These are phyloP conservation scores for Nidularia pulvinata DNA, from an alignment of 768 basidiomycete genomes.

Conservation along the genomic window DNA sequence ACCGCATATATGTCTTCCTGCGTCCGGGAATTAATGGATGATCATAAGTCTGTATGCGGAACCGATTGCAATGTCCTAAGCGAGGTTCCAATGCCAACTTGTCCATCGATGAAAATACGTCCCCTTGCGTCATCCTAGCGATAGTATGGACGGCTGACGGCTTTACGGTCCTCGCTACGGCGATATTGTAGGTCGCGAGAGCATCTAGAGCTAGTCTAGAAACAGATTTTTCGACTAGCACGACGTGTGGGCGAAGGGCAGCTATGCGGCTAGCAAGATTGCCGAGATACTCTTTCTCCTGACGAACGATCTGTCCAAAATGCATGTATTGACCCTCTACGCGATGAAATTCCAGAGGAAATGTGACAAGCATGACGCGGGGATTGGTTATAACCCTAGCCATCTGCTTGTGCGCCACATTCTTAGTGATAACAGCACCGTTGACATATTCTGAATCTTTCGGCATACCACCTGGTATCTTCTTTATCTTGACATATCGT, in stretches of 20 bases:
- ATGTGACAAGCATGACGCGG: slow-evolving; percentile 94
- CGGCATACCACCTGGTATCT: slow-evolving; percentile 92
- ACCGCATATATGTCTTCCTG: slow-evolving; percentile 97
- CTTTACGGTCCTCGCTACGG: slow-evolving; percentile 90
- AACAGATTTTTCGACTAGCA: slow-evolving; percentile 90
- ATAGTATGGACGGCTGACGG: slow-evolving; percentile 84
- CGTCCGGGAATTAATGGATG: slow-evolving; percentile 92
- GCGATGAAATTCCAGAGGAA: slow-evolving; percentile 92
- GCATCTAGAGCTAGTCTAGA: slow-evolving; percentile 89
- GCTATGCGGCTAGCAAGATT: slow-evolving; percentile 88
- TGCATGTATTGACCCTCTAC: slow-evolving; percentile 93
- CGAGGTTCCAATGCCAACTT: slow-evolving; percentile 88
- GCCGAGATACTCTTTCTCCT: slow-evolving; percentile 91
- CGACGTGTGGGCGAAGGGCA: slow-evolving; percentile 89
- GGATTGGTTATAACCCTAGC: slow-evolving; percentile 79
- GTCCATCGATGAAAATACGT: slow-evolving; percentile 95
- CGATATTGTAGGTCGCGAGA: slow-evolving; percentile 82
- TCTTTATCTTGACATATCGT: slow-evolving; percentile 97
- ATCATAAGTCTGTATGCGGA: slow-evolving; percentile 92
- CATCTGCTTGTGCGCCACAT: slow-evolving; percentile 97
- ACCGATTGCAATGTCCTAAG: slow-evolving; percentile 84
- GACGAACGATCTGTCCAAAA: slow-evolving; percentile 87
- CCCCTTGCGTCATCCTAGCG: slow-evolving; percentile 93
- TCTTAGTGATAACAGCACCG: slow-evolving; percentile 97
- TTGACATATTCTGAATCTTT: slow-evolving; percentile 96